Percentiles rank a stretch among this genome's conserved stretches.
Evolutionary conservation across 805 yeast species (phyloP).

Genomic region (Hanseniaspora hatyaiensis): DNA sequence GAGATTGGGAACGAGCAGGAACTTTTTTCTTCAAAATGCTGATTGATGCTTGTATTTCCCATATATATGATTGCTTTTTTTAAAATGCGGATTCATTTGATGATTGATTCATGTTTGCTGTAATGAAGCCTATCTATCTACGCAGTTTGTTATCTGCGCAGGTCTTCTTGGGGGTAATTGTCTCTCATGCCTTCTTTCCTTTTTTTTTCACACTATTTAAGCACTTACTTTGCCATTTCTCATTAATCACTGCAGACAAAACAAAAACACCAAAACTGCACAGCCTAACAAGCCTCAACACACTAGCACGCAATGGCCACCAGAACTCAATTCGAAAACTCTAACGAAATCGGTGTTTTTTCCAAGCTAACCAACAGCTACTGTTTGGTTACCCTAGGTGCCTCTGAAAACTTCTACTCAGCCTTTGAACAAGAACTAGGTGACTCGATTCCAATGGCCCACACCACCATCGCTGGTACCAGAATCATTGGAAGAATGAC

Average conservation of each 20-base stretch:
- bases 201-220: too few species aligned
- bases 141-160: too few species aligned
- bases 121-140: too few species aligned
- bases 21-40: too few species aligned
- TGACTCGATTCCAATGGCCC: slow-evolving; percentile 90
- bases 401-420: slow-evolving; percentile 76
- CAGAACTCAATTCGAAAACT: slow-evolving; percentile 72
- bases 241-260: background rate
- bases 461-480: slow-evolving; percentile 96
- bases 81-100: too few species aligned
- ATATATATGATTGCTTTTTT: too few species aligned
- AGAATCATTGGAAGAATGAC: slow-evolving; percentile 97
- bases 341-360: slow-evolving; percentile 87
- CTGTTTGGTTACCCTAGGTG: slow-evolving; percentile 93
- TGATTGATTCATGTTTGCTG: too few species aligned
- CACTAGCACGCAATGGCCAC: slow-evolving; percentile 39
- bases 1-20: too few species aligned
- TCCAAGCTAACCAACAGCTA: slow-evolving; percentile 91
- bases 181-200: too few species aligned
- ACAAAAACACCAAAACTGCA: background rate
- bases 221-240: too few species aligned
- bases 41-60: too few species aligned
- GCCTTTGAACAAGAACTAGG: slow-evolving; percentile 97
- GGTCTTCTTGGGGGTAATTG: too few species aligned
- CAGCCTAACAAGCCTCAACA: background rate